phyloP scores from a whole-genome alignment of 148 eudicot species.

The Fagopyrum homotropicum region DNA sequence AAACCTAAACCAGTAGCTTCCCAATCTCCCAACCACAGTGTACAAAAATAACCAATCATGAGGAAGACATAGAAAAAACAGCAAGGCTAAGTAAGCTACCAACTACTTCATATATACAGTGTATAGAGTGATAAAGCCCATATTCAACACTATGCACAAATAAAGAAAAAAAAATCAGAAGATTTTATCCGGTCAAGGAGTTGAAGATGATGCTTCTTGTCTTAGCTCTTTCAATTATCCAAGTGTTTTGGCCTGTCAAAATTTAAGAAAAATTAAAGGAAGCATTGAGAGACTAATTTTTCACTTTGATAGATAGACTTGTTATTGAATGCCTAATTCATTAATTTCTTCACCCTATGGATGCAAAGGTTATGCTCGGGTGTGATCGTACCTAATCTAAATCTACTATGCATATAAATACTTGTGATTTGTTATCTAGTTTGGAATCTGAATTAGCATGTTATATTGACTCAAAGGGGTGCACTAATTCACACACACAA shows the following conservation, averaged over 20 bases:
- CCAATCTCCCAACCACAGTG: not conserved
- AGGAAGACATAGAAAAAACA: not conserved
- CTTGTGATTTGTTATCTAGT: too few species aligned
- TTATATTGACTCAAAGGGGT: too few species aligned
- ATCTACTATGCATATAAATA: too few species aligned
- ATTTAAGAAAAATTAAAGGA: not conserved
- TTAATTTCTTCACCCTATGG: too few species aligned
- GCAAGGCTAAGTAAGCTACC: not conserved
- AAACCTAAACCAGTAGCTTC: not conserved
- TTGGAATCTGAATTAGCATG: too few species aligned
- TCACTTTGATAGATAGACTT: too few species aligned
- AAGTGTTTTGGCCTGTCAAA: constrained; percentile 79
- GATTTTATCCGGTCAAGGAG: constrained; percentile 33
- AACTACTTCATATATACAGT: constrained; percentile 6
- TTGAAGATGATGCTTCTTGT: constrained; percentile 62
- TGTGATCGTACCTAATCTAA: too few species aligned
- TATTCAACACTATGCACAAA: not conserved
- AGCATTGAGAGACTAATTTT: too few species aligned
- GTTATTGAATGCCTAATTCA: too few species aligned
- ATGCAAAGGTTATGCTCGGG: too few species aligned
- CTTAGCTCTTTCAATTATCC: constrained; percentile 78
- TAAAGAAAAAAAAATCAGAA: not conserved
- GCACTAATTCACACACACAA: too few species aligned
- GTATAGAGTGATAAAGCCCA: not conserved
- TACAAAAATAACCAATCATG: constrained; percentile 7